Evolutionary conservation across 345 rosid species (phyloP), one percentile per base, ranked within the genome.

Genomic region (Streptanthus diversifolius): DNA sequence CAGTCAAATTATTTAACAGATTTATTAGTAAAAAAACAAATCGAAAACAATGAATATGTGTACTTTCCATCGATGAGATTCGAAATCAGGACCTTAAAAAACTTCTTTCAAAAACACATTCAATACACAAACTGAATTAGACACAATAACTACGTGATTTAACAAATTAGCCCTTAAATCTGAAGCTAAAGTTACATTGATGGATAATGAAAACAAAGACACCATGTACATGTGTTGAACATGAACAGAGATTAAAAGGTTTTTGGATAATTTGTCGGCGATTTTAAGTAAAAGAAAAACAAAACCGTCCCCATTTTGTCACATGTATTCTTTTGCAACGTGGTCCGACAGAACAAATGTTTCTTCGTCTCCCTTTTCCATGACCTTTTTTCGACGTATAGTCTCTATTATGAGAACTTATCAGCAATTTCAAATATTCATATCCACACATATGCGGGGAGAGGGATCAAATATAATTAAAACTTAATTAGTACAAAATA

Each of bases 331-430:
- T 29, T 73, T 73, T 56, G n/a, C 39, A 18, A 56, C 72, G 59
- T 64, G 57, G 17, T 63, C 30, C 47, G 70, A 64, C 70, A 54
- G 62, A 53, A 63, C 36, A 55, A 64, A 18, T 33, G 40, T 63
- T 63, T 63, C 12, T 49, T 71, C 47, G 21, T 19, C n/a, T 32
- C 39, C 6, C 4, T 39, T 67, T 66, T 51, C 2, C 12, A 12
- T 33, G 11, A 3, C 47, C 47, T 35, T 66, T 66, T 52, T 27
- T 27, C 17, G 8, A 63, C 41, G 41, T 17, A 11, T 48, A 15
- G 7, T 37, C 70, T 66, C 47, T 66, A 22, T 22, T 29, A 19
- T 45, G 68, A 63, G 41, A 36, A 36, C 27, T 48, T 51, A 52
- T 66, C 59, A 66, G 15, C 48, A 66, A 49, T 36, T 45, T 51